Evolutionary conservation across 2,329 filamentous ascomycete species (phyloP).

Genomic region (Calycina marina): DNA sequence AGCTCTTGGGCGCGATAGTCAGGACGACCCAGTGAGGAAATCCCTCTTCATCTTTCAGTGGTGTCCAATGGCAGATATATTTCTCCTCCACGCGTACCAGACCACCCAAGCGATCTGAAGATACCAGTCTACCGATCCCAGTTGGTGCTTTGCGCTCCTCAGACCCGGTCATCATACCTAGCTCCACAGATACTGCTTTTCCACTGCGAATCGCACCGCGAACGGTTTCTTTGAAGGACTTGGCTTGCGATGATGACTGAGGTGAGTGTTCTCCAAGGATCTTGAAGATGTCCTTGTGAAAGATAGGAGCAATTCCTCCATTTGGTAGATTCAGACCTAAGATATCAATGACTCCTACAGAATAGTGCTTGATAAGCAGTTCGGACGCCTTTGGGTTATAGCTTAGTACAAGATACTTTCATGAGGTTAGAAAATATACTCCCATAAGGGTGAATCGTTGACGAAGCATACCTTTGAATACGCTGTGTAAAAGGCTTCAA

Average conservation of each 20-base stretch:
- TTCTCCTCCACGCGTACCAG: constrained; percentile 14
- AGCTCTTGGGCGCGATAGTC: constrained; percentile 19
- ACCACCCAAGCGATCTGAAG: constrained; percentile 4
- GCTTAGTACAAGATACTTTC: constrained; percentile 28
- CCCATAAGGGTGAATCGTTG: not conserved
- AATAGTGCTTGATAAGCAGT: constrained; percentile 32
- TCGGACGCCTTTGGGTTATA: constrained; percentile 15
- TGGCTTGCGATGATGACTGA: constrained; percentile 25
- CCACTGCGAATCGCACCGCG: constrained; percentile 20
- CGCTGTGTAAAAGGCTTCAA: constrained; percentile 28
- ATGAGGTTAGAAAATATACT: no score
- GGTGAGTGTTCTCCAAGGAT: constrained; percentile 32
- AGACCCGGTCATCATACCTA: constrained; percentile 14
- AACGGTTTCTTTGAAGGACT: constrained; percentile 30
- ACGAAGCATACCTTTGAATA: constrained; percentile 25
- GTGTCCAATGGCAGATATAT: constrained; percentile 27
- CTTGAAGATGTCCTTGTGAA: constrained; percentile 37
- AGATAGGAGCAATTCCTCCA: constrained; percentile 23
- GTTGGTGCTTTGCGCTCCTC: constrained; percentile 11
- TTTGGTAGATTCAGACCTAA: constrained; percentile 27
- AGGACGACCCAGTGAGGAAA: constrained; percentile 23
- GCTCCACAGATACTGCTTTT: constrained; percentile 19
- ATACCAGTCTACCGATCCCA: constrained; percentile 4
- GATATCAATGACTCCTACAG: constrained; percentile 31
- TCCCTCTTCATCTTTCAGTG: constrained; percentile 26